phyloP scores from a whole-genome alignment of 352 stramenopile genomes.

The Phytophthora rubi region DNA sequence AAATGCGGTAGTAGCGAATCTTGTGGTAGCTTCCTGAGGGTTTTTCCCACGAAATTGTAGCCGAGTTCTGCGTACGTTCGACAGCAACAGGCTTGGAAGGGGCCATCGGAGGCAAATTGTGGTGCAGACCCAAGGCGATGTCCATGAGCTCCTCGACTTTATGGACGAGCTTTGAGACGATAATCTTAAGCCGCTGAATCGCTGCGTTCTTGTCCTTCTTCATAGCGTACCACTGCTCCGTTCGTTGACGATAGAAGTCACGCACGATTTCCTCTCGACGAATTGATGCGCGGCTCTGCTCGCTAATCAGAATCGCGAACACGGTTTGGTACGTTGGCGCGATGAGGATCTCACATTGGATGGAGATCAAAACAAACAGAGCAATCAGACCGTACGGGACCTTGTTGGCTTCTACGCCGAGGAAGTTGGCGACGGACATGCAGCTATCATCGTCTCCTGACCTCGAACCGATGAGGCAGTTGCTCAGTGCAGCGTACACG shows the following conservation, averaged over 20 bases:
- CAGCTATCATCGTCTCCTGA: conserved; percentile 45
- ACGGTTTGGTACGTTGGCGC: conserved; percentile 70
- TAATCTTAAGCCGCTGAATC: conserved; percentile 85
- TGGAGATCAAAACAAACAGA: conserved; percentile 83
- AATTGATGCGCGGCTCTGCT: conserved; percentile 52
- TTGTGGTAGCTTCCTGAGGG: conserved; percentile 72
- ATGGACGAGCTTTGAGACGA: conserved; percentile 88
- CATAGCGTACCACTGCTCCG: conserved; percentile 74
- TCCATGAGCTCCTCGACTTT: conserved; percentile 92
- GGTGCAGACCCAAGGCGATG: conserved; percentile 83
- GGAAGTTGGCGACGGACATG: conserved; percentile 71
- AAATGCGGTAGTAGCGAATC: conserved; percentile 86
- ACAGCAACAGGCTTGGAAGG: conserved; percentile 60
- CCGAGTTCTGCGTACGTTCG: conserved; percentile 75
- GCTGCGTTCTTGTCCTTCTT: conserved; percentile 88
- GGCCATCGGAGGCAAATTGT: conserved; percentile 85
- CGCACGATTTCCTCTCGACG: conserved; percentile 72
- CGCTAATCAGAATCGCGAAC: conserved; percentile 50
- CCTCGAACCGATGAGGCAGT: conserved; percentile 50
- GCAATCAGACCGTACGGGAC: conserved; percentile 74
- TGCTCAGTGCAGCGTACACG: conserved; percentile 55
- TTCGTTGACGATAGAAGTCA: conserved; percentile 69
- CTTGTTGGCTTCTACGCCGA: conserved; percentile 63
- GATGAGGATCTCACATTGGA: conserved; percentile 82
- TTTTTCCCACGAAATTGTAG: conserved; percentile 76